phyloP scores from a whole-genome alignment of 768 basidiomycete species.

The Amanita polypyramis region DNA sequence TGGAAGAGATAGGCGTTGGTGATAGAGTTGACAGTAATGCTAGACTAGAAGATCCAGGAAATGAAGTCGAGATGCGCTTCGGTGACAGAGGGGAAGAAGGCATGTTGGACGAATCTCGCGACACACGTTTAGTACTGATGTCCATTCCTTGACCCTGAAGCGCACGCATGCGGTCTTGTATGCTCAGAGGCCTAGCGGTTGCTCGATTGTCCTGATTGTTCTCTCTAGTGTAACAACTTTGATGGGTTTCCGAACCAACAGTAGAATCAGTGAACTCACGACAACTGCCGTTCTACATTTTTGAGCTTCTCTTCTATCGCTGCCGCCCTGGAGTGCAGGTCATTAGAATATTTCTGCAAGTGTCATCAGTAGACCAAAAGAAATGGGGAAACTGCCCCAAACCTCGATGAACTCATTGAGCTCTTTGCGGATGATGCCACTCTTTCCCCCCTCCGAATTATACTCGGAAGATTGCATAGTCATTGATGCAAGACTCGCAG shows the following conservation, averaged over 20 bases:
- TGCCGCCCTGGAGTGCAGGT: slow-evolving; percentile 25
- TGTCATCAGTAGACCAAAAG: slow-evolving; percentile 6
- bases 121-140: slow-evolving; percentile 46
- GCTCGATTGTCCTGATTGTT: slow-evolving; percentile 23
- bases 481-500: slow-evolving; percentile 47
- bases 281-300: slow-evolving; percentile 27
- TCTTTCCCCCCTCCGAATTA: slow-evolving; percentile 37
- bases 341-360: slow-evolving; percentile 25
- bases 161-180: slow-evolving; percentile 74
- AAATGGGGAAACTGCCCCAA: slow-evolving; percentile 14
- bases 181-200: slow-evolving; percentile 41
- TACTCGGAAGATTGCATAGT: slow-evolving; percentile 54
- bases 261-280: slow-evolving; percentile 17
- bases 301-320: slow-evolving; percentile 38
- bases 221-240: slow-evolving; percentile 2
- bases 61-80: slow-evolving; percentile 20
- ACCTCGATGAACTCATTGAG: slow-evolving; percentile 59
- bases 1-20: slow-evolving; percentile 22
- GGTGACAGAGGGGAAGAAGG: slow-evolving; percentile 35
- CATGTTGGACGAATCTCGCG: slow-evolving; percentile 37
- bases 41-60: slow-evolving; percentile 3
- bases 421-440: slow-evolving; percentile 50
- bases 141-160: slow-evolving; percentile 64
- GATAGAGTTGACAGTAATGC: slow-evolving; percentile 12
- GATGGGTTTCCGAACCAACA: background rate